Base-by-base conservation (phyloP, 768 basidiomycete species). In the Calvatia gigantea region DNA sequence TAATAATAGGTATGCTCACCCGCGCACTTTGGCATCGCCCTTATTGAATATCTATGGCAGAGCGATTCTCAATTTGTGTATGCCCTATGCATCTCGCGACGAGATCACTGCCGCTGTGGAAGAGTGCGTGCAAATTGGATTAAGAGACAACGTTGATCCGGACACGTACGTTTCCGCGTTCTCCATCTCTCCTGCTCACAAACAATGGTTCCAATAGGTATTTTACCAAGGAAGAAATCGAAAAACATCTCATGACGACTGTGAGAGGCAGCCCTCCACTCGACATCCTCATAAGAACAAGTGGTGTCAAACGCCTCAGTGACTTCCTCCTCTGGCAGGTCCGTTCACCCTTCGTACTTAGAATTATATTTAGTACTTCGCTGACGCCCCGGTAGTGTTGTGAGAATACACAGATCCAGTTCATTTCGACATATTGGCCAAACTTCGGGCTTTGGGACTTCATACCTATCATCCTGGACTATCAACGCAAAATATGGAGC, bases 281-380 rank as follows among this genome's bases (percentile, higher is more conserved):
- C 0, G 96, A 98, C 64, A 82, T 99, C 44, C 80, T 98, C 49
- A 75, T 99, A 19, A 82, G 97, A 38, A 97, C 95, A 0, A 94
- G 92, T 48, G 93, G 94, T 9, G 97, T 96, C 4, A 87, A 83
- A 56, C 80, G 94, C 3, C 71, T 97, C 21, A 93, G 91, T 64
- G 93, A 97, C 62, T 99, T 86, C 66, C 69, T 98, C 66, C 81
- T 95, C 14, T 99, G 96, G 97, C 97, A 99, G 89, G 95, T 90
- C 54, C 56, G 83, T 71, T 19, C 8, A 11, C 9, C 32, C 25
- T 35, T 19, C 12, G 28, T 4, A 42, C 2, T 17, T 19, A 21
- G 38, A 32, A 15, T 43, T 5, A 2, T n/a, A 37, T 28, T 15
- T 28, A 15, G 2, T 25, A 15, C 21, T 45, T 9, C 11, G 11